Percentiles rank a stretch among this genome's conserved stretches.
These are phyloP conservation scores for Pseudogymnoascus sp. DNA, from an alignment of 2,329 filamentous ascomycete genomes.

Conservation along the genomic window DNA sequence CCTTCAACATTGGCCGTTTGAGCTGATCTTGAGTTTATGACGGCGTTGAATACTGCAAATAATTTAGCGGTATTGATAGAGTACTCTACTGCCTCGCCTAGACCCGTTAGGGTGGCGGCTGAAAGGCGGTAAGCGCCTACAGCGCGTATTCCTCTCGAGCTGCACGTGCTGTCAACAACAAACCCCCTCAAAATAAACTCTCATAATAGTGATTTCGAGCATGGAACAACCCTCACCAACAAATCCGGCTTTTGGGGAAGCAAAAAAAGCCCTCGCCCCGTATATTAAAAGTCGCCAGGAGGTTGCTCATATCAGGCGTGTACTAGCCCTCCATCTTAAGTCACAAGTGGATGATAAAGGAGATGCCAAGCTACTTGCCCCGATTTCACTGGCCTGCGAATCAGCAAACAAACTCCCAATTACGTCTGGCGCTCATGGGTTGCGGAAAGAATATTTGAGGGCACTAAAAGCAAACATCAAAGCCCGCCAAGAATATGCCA, in stretches of 20 bases:
- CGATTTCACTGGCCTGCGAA: constrained; percentile 41
- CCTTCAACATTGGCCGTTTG: constrained; percentile 1
- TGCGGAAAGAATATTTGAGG: constrained; percentile 49
- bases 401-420: constrained; percentile 31
- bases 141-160: neutral
- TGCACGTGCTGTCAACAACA: constrained; percentile 1
- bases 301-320: constrained; percentile 46
- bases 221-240: constrained; percentile 20
- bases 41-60: constrained; percentile 6
- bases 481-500: constrained; percentile 41
- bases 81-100: neutral
- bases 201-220: constrained; percentile 3
- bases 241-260: constrained; percentile 32
- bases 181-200: constrained; percentile 11
- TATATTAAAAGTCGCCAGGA: constrained; percentile 53
- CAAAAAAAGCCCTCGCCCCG: constrained; percentile 41
- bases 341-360: constrained; percentile 39
- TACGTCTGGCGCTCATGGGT: constrained; percentile 36
- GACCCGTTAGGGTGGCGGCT: constrained; percentile 1
- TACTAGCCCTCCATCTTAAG: constrained; percentile 48
- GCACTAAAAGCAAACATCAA: constrained; percentile 46
- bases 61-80: constrained; percentile 9
- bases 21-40: constrained; percentile 5
- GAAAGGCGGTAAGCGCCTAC: constrained; percentile 2
- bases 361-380: constrained; percentile 27